Conservation (phyloP, 768 basidiomycete species). For the Mrakia gelida region DNA sequence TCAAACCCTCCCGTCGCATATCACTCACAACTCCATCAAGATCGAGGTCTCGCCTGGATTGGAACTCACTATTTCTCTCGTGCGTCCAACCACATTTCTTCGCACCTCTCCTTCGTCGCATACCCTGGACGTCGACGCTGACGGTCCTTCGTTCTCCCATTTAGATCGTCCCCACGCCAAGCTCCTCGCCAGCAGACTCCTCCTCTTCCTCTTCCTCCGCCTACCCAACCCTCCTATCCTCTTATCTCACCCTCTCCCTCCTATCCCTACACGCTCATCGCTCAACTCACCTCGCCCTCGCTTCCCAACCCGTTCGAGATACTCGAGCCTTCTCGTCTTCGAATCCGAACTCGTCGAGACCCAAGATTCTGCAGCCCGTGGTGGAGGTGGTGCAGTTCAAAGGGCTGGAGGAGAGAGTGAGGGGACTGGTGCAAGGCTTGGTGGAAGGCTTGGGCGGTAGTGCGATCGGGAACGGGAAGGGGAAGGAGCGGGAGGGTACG, state of each 20-base stretch:
- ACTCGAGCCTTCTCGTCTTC: neutral
- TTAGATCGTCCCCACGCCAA: neutral
- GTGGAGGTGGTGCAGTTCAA: conserved; percentile 19
- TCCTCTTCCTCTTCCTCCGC: neutral
- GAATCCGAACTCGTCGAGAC: neutral
- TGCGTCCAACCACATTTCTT: neutral
- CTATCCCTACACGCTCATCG: conserved; percentile 23
- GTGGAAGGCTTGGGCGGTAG: neutral
- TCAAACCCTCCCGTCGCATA: neutral
- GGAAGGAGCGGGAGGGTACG: neutral
- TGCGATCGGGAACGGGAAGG: neutral
- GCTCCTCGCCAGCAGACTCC: no score
- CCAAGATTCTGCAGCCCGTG: neutral
- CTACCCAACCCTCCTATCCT: conserved; percentile 15
- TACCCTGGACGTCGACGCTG: neutral
- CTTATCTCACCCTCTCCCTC: neutral
- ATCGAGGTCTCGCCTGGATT: conserved; percentile 13
- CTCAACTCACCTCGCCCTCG: neutral
- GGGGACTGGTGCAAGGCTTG: neutral
- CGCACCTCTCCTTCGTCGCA: neutral
- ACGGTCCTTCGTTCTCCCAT: neutral
- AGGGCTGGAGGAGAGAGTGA: neutral
- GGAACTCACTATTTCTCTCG: conserved; percentile 3
- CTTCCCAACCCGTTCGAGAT: conserved; percentile 20
- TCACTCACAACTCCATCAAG: conserved; percentile 3